Evolutionary conservation across 768 basidiomycete species (phyloP), one percentile per base, ranked within the genome.

Genomic region (Plicaturopsis crispa): DNA sequence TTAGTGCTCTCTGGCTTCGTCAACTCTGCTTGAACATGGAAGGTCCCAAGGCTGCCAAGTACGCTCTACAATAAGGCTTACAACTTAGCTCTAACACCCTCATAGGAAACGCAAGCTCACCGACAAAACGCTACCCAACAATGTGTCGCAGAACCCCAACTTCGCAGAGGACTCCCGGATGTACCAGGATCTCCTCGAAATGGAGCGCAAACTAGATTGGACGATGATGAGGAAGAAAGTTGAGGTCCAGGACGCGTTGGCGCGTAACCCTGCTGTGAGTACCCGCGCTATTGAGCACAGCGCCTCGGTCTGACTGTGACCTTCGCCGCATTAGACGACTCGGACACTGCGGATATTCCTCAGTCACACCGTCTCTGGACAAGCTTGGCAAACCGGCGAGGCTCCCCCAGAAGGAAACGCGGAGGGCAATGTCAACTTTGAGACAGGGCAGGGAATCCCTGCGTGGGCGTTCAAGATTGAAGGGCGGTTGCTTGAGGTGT

Each of bases 141-240:
- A 75, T 36, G 69, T 92, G 24, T 68, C 81, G 4, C 79, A 87
- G 43, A 70, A 77, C 48, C 77, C 82, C 13, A 77, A 80, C 35
- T 87, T 88, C 52, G 75, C 82, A 2, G 72, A 76, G 49, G 90
- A 94, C 55, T 88, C 88, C 17, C 68, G 66, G 41, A 87, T 93
- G 75, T 96, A 94, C 59, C 77, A 81, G 43, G 80, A 87, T 49
- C 65, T 96, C 28, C 59, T 92, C 19, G 82, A 85, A 47, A 88
- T 88, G 78, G 92, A 96, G 56, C 74, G 85, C 41, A 87, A 84
- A 55, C 65, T 97, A 12, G 92, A 97, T 59, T 96, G 93, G 93
- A 93, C 90, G 3, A 84, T 93, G 70, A 80, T 78, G 54, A 70
- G 93, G 55, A 94, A 94, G 61, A 78, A 73, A 48, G 83, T 83